phyloP scores from a whole-genome alignment of 495 filamentous ascomycete genomes.

The Neurospora sp. region DNA sequence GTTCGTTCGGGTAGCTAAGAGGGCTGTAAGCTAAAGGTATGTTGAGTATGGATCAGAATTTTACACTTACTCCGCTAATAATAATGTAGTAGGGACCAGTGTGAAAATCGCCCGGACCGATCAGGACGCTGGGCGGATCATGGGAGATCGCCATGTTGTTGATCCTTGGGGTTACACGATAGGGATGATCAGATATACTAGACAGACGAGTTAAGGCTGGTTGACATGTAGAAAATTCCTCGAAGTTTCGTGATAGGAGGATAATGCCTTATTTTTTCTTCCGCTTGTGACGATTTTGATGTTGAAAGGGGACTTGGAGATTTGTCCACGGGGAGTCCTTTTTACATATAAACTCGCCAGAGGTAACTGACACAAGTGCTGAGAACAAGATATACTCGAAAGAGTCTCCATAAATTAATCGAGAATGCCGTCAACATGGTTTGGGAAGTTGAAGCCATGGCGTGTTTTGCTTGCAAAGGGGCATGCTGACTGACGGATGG shows the following conservation, averaged over 20 bases:
- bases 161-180: neutral
- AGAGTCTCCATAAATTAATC: neutral
- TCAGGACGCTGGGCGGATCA: neutral
- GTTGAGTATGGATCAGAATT: neutral
- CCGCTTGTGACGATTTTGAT: neutral
- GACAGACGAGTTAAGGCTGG: neutral
- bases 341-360: neutral
- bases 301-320: neutral
- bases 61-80: neutral
- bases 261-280: neutral
- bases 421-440: neutral
- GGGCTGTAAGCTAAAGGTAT: neutral
- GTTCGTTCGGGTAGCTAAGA: neutral
- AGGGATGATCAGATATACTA: neutral
- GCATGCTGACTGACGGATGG: neutral
- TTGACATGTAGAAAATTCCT: neutral
- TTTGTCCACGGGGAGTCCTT: neutral
- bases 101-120: neutral
- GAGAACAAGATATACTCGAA: neutral
- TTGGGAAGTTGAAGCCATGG: neutral
- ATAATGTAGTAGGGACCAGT: constrained; percentile 6
- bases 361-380: neutral
- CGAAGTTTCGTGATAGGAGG: neutral
- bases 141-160: neutral
- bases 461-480: neutral